A percentile compares a stretch with the other conserved stretches of the same genome.
phyloP scores from a whole-genome alignment of 129 eudicot species.

The Deinandra increscens region DNA sequence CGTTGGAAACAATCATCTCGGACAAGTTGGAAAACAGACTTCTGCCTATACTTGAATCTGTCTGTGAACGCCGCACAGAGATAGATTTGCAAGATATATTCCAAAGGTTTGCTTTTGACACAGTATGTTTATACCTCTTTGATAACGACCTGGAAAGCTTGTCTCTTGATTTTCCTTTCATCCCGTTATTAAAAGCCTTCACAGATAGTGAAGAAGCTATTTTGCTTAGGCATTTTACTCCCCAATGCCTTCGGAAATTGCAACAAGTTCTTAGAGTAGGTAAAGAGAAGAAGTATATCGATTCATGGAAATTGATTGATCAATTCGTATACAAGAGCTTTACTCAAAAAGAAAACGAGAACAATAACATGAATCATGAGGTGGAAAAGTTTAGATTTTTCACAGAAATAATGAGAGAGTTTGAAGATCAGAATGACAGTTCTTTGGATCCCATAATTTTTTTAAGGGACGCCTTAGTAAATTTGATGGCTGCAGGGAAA shows the following conservation, averaged over 20 bases:
- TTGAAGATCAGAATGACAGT: neutral
- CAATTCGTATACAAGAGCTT: slow-evolving; percentile 23
- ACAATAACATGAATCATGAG: neutral
- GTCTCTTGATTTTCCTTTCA: slow-evolving; percentile 19
- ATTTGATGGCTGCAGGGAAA: slow-evolving; percentile 47
- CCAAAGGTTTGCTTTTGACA: slow-evolving; percentile 42
- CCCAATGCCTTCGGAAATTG: slow-evolving; percentile 35
- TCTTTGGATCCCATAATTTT: slow-evolving; percentile 15
- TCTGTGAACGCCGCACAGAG: slow-evolving; percentile 4
- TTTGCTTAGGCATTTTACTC: slow-evolving; percentile 35
- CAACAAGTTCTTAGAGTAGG: slow-evolving; percentile 42
- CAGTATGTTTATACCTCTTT: slow-evolving; percentile 19
- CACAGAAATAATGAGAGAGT: slow-evolving; percentile 16
- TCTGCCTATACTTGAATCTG: slow-evolving; percentile 25
- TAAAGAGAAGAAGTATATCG: slow-evolving; percentile 30
- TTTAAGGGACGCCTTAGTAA: slow-evolving; percentile 38
- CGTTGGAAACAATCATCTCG: neutral
- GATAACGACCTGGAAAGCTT: slow-evolving; percentile 36
- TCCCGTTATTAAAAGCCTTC: slow-evolving; percentile 33
- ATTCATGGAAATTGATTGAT: neutral
- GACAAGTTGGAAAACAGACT: slow-evolving; percentile 12
- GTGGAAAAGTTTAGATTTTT: slow-evolving; percentile 9
- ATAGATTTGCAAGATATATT: slow-evolving; percentile 30
- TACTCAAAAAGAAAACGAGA: neutral
- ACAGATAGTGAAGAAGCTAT: slow-evolving; percentile 18